Base-by-base conservation (phyloP, 2,329 filamentous ascomycete species). In the Neoarthrinium moseri region DNA sequence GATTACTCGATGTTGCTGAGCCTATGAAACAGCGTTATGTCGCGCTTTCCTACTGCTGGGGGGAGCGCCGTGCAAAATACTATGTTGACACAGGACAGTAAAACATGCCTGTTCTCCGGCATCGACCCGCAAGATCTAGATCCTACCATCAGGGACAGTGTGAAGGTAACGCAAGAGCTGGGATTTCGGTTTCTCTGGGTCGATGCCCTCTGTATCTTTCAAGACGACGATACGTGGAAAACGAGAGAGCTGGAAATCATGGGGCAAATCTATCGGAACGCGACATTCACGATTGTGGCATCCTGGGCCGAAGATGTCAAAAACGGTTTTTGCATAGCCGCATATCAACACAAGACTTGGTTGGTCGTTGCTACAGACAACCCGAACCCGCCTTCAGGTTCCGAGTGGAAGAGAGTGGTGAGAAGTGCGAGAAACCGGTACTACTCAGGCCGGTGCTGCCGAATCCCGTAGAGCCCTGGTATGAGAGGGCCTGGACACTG, bases 401-500 rank as follows among this genome's bases (percentile, higher is more conserved):
- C 26, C 26, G 26, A 29, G 26, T 29, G 26, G 26, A 29, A 29
- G 26, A n/a, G 26, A 29, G 26, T 29, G n/a, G 22, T 8, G 36
- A 24, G 21, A 13, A 20, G 8, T 5, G n/a, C 22, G 6, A 13
- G 3, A 62, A 30, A 1, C 21, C 45, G 1, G 58, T 50, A n/a
- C 58, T 33, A 11, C 45, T 47, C 2, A 62, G 45, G 3, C 47
- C 52, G 11, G 46, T n/a, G 3, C 62, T 48, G 41, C 61, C 53
- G 26, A 51, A 37, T 22, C 12, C 18, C 35, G 15, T 20, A 17
- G 36, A 39, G 20, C 36, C 36, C 20, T 39, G 36, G 36, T 39
- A 26, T 46, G 49, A 46, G 22, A 13, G 56, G 5, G 48, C 45
- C 12, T 51, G 48, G 48, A 48, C 48, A 20, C 39, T 45, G 22